Evolutionary conservation across 352 stramenopile genomes (phyloP).

Genomic region (Phytopythium sindhum): DNA sequence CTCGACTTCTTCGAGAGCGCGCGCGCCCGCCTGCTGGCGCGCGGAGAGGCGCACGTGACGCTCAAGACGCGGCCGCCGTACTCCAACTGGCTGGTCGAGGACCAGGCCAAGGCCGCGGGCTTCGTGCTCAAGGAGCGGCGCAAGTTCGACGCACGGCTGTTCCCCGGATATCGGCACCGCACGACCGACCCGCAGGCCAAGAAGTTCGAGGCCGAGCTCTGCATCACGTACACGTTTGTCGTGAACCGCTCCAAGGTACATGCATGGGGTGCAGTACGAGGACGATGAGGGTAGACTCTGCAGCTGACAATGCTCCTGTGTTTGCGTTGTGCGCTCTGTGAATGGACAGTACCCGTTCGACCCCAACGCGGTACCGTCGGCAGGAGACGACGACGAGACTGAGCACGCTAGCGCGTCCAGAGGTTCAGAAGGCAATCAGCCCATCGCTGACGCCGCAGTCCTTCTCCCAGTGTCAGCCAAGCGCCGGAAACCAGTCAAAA

Average conservation of each 20-base stretch:
- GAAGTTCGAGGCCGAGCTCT: slow-evolving; percentile 78
- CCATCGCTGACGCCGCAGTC: not conserved
- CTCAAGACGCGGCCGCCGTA: slow-evolving; percentile 86
- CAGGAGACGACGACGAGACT: not conserved
- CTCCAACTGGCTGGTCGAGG: slow-evolving; percentile 86
- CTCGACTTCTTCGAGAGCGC: slow-evolving; percentile 85
- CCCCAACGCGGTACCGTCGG: slow-evolving; percentile 13
- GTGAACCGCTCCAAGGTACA: slow-evolving; percentile 75
- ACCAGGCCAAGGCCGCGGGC: slow-evolving; percentile 63
- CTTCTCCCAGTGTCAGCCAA: not conserved
- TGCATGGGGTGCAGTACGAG: not conserved
- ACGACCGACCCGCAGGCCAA: slow-evolving; percentile 86
- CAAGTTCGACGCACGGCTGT: slow-evolving; percentile 67
- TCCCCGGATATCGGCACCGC: slow-evolving; percentile 84
- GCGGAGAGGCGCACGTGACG: slow-evolving; percentile 79
- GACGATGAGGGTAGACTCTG: not conserved
- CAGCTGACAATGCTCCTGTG: slow-evolving; percentile 1
- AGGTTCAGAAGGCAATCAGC: not conserved
- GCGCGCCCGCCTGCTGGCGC: slow-evolving; percentile 41
- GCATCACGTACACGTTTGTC: slow-evolving; percentile 85
- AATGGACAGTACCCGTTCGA: slow-evolving; percentile 29
- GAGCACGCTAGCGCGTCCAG: not conserved
- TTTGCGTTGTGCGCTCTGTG: slow-evolving; percentile 3
- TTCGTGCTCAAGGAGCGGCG: slow-evolving; percentile 79
- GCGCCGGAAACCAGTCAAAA: not conserved